Base-by-base conservation (phyloP, 164 flowering plant genomes). In the Macadamia integrifolia region DNA sequence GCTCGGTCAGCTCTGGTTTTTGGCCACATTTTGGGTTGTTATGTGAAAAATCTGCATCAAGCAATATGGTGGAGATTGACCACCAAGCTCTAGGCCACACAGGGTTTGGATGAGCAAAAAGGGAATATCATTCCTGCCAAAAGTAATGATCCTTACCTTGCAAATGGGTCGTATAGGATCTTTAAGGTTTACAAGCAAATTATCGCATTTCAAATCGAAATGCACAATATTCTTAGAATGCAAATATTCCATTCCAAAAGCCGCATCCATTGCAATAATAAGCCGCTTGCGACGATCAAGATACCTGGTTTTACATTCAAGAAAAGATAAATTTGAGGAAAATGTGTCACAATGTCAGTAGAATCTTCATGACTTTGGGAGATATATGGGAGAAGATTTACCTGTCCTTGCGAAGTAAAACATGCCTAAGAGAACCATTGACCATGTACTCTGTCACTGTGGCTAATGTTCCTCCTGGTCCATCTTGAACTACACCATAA, bases 231-330 rank as follows among this genome's bases (percentile, higher is more conserved):
- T 89, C 78, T 91, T 91, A 1, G 97, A 86, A 73, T 93, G 98
- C 80, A 91, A 80, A 77, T 91, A 93, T 78, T 93, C 98, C 98
- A 93, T 93, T 60, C 98, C 98, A 80, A 93, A 91, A 60, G 98
- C 98, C 58, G 98, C 97, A 82, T 91, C 97, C 98, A 91, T 93
- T 32, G 98, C 97, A 71, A 93, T 88, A 70, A 87, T 84, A 52
- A 93, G 86, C 76, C 85, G 72, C 88, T 88, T 93, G 46, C 91
- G 92, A 43, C 88, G 87, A 85, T 93, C 97, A 72, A 93, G 88
- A 79, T 82, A 76, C 84, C 98, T 91, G 75, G 60, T 58, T 1
- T 46, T 9, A 69, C 64, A 58, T 52, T 30, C 62, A 65, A 60
- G 52, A 18, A 55, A 31, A 64, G 13, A 46, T 46, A 46, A 46